Evolutionary conservation across 768 basidiomycete species (phyloP), one percentile per base, ranked within the genome.

Genomic region (Phanerodontia chrysosporium): DNA sequence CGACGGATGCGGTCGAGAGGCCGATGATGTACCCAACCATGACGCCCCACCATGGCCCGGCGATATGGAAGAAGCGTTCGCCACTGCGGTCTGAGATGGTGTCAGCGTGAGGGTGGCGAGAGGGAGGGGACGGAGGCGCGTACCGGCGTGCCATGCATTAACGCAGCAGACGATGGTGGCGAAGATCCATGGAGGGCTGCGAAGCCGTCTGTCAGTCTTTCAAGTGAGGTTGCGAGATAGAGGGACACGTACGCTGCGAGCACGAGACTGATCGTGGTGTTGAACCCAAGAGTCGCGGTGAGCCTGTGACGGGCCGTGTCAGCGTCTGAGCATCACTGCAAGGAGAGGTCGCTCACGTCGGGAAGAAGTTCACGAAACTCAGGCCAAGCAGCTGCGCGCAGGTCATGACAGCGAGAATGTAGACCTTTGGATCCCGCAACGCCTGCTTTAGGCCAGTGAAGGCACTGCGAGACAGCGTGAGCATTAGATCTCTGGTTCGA

Each of bases 11-110:
- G 0, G 84, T 86, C 1, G 78, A 79, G 21, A 86, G 66, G 1
- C 78, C 79, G 59, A 87, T 84, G 61, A 87, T 81, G 62, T 80
- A 87, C 0, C 83, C 86, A 2, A 84, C 42, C 1, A 87, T 83
- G 48, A 79, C 78, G 2, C 73, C 80, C 83, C 84, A 85, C 83
- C 83, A 85, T 72, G 78, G 80, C 1, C 67, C 73, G 2, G 73
- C 69, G 51, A 80, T 74, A 66, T 87, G 86, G 76, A 84, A 83
- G 72, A 82, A 87, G 6, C 84, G 78, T 69, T 87, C 86, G 0
- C 85, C 85, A 3, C 82, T 83, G 57, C 72, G 73, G 61, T 86
- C 85, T 80, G 42, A 13, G 21, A 28, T n/a, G 39, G n/a, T 27
- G 27, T 32, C 27, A 14, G 25, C 27, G n/a, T 42, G 42, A 28